Conservation (phyloP, 371 early-diverging fungal genomes). For the Massospora cicadina region DNA sequence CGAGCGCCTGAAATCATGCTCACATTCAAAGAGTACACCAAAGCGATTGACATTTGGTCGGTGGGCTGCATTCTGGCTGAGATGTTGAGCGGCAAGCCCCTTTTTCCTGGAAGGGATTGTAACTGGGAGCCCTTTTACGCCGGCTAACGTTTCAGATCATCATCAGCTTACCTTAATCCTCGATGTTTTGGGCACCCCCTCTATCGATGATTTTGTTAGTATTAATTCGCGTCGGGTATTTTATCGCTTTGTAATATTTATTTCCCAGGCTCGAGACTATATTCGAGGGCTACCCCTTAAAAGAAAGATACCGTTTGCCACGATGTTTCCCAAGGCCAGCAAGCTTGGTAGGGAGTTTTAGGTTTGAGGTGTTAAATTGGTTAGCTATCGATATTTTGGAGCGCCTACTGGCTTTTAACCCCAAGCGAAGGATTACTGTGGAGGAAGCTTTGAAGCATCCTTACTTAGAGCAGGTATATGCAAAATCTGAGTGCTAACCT, state of each 20-base stretch:
- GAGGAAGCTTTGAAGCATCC: conserved; percentile 83
- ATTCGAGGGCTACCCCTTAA: conserved; percentile 81
- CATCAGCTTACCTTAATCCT: conserved; percentile 96
- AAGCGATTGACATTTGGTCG: conserved; percentile 96
- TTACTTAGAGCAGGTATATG: conserved; percentile 51
- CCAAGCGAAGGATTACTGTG: conserved; percentile 80
- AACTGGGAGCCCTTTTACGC: conserved; percentile 26
- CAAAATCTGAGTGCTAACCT: neutral
- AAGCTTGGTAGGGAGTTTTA: conserved; percentile 24
- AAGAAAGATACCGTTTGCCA: conserved; percentile 64
- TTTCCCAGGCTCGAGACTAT: conserved; percentile 60
- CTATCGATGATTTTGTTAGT: conserved; percentile 66
- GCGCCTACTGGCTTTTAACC: conserved; percentile 85
- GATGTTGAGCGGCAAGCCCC: conserved; percentile 73
- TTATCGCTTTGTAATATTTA: conserved; percentile 1
- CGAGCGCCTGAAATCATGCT: conserved; percentile 97
- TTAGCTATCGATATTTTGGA: conserved; percentile 76
- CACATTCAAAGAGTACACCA: conserved; percentile 84
- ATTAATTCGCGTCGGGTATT: conserved; percentile 52
- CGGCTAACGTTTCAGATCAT: conserved; percentile 31
- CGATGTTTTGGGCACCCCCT: conserved; percentile 92
- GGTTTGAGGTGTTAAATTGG: conserved; percentile 5
- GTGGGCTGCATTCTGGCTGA: conserved; percentile 96
- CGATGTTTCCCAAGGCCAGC: conserved; percentile 66
- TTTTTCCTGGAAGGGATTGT: conserved; percentile 83